Evolutionary conservation across 129 eudicot genomes (phyloP).

Genomic region (Pulicaria dysenterica): DNA sequence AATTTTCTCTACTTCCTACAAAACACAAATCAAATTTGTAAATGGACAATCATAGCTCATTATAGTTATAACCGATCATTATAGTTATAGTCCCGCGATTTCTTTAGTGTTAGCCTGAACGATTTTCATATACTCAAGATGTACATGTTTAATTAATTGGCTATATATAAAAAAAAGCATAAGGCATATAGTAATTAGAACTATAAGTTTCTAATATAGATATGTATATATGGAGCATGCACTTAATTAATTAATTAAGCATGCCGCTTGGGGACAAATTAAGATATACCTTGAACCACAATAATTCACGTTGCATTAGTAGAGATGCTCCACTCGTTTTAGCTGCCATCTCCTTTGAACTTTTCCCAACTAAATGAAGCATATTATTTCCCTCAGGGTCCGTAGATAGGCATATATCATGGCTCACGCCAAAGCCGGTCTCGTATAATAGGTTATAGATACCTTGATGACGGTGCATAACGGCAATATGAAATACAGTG

Average conservation of each 20-base stretch:
- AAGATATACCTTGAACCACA: constrained; percentile 45
- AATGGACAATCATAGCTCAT: neutral
- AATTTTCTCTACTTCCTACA: constrained; percentile 14
- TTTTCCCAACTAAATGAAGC: constrained; percentile 44
- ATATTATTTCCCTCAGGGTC: constrained; percentile 23
- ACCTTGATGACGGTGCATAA: constrained; percentile 29
- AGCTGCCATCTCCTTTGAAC: constrained; percentile 24
- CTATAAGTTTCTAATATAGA: too few species aligned
- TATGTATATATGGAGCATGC: too few species aligned
- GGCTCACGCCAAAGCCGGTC: constrained; percentile 1
- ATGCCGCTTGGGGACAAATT: neutral
- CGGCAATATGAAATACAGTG: constrained; percentile 39
- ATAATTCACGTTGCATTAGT: constrained; percentile 40
- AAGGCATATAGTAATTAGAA: too few species aligned
- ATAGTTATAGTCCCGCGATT: too few species aligned
- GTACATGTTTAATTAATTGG: too few species aligned
- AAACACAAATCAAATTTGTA: neutral
- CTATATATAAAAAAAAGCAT: too few species aligned
- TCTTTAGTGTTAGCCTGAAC: too few species aligned
- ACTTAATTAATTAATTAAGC: neutral
- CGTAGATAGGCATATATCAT: neutral
- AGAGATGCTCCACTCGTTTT: constrained; percentile 37
- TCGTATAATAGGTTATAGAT: constrained; percentile 35
- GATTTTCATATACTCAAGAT: too few species aligned
- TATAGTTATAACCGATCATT: too few species aligned